phyloP scores from a whole-genome alignment of 2,329 filamentous ascomycete species.

The Colletotrichum ledebouriae region DNA sequence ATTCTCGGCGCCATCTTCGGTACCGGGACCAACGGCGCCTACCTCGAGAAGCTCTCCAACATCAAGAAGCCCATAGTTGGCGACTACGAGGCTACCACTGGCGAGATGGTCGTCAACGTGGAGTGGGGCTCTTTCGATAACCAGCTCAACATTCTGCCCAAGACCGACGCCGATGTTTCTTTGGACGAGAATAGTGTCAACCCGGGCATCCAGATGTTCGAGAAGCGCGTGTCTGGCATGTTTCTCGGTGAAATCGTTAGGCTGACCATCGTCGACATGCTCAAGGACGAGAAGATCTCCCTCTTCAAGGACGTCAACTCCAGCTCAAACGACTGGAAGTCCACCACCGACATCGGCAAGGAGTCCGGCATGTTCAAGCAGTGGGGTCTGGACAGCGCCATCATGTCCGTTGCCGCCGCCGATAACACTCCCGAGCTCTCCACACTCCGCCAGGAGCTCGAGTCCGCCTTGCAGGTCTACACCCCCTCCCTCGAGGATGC shows the following conservation, averaged over 20 bases:
- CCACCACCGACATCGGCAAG: constrained; percentile 76
- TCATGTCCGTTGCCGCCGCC: constrained; percentile 88
- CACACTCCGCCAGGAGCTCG: constrained; percentile 81
- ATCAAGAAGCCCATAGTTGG: constrained; percentile 82
- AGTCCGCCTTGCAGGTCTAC: constrained; percentile 81
- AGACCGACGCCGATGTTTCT: constrained; percentile 83
- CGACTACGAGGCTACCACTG: constrained; percentile 82
- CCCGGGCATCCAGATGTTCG: constrained; percentile 97
- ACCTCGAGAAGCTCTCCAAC: constrained; percentile 90
- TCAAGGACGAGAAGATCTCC: constrained; percentile 74
- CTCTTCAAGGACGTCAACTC: constrained; percentile 85
- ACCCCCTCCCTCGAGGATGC: constrained; percentile 87
- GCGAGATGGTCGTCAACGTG: constrained; percentile 97
- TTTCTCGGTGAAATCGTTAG: constrained; percentile 96
- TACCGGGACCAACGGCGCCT: constrained; percentile 97
- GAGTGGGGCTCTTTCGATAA: constrained; percentile 99
- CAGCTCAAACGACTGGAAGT: constrained; percentile 76
- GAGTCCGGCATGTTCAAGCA: constrained; percentile 78
- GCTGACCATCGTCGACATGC: constrained; percentile 78
- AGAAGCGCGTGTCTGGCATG: constrained; percentile 98
- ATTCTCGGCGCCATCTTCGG: constrained; percentile 97
- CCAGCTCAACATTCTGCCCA: constrained; percentile 86
- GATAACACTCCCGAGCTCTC: constrained; percentile 81
- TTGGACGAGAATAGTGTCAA: constrained; percentile 88
- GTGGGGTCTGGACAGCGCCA: constrained; percentile 92